phyloP scores from a whole-genome alignment of 139 green algal genomes.

The Desmodesmus armatus region DNA sequence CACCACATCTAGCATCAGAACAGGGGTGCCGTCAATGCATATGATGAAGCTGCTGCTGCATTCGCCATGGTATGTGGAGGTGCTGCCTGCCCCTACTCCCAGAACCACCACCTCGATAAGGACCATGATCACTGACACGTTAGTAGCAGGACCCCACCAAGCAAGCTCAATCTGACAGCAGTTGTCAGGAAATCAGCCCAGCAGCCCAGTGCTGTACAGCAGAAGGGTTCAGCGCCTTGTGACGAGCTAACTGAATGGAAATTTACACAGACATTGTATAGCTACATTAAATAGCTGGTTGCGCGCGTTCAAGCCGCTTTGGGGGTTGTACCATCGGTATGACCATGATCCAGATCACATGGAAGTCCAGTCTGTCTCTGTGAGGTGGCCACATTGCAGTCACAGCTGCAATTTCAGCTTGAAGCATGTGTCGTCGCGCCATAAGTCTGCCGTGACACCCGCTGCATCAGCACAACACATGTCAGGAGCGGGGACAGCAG shows the following conservation, averaged over 20 bases:
- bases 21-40: not conserved
- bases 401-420: too few relatives aligned
- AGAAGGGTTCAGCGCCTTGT: not conserved
- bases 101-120: slow-evolving; percentile 10
- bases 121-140: not conserved
- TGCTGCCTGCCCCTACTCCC: slow-evolving; percentile 40
- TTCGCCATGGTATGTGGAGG: slow-evolving; percentile 14
- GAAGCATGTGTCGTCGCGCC: too few relatives aligned
- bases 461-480: too few relatives aligned
- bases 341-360: too few relatives aligned
- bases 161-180: not conserved
- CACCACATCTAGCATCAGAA: slow-evolving; percentile 39
- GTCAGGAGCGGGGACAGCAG: not conserved
- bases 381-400: too few relatives aligned
- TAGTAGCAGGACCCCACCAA: not conserved
- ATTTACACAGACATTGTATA: too few relatives aligned
- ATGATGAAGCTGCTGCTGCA: slow-evolving; percentile 29
- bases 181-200: not conserved
- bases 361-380: too few relatives aligned
- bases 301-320: too few relatives aligned
- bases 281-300: too few relatives aligned
- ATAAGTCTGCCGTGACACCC: too few relatives aligned
- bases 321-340: too few relatives aligned
- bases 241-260: too few relatives aligned
- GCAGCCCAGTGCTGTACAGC: not conserved